Evolutionary conservation across 2,329 filamentous ascomycete genomes (phyloP).

Genomic region (Xylaria sp.): DNA sequence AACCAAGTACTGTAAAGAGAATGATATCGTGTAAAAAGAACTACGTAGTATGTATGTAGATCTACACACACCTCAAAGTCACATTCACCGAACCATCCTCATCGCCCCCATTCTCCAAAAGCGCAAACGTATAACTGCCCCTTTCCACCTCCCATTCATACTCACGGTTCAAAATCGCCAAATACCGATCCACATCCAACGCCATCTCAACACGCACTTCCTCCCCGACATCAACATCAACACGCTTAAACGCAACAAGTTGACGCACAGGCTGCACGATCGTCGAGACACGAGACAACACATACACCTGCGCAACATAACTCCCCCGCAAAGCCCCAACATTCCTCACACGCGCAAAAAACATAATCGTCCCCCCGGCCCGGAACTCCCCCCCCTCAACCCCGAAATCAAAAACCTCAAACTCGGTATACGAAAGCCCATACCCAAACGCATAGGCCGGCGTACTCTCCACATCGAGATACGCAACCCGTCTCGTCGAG

Average conservation of each 20-base stretch:
- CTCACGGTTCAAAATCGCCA: conserved; percentile 38
- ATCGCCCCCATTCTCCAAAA: conserved; percentile 38
- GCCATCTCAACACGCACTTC: conserved; percentile 31
- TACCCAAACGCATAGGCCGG: conserved; percentile 35
- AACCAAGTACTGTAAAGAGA: background rate
- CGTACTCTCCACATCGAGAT: conserved; percentile 30
- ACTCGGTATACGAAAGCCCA: conserved; percentile 34
- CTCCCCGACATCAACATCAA: conserved; percentile 35
- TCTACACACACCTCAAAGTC: conserved; percentile 35
- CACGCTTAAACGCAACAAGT: conserved; percentile 38
- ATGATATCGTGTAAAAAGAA: background rate
- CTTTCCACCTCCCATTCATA: conserved; percentile 42
- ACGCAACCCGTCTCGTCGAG: conserved; percentile 27
- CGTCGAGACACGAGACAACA: conserved; percentile 37
- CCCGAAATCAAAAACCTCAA: conserved; percentile 29
- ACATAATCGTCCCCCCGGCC: conserved; percentile 31
- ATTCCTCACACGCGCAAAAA: conserved; percentile 34
- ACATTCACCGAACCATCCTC: conserved; percentile 34
- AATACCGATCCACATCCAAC: conserved; percentile 38
- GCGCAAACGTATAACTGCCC: conserved; percentile 38
- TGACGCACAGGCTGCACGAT: conserved; percentile 40
- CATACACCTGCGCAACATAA: conserved; percentile 39
- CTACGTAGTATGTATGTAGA: background rate
- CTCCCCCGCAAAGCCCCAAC: conserved; percentile 32
- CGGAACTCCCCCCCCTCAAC: conserved; percentile 22